These are phyloP conservation scores for Discostella pseudostelligera DNA, from an alignment of 108 stramenopile species.

Conservation along the genomic window DNA sequence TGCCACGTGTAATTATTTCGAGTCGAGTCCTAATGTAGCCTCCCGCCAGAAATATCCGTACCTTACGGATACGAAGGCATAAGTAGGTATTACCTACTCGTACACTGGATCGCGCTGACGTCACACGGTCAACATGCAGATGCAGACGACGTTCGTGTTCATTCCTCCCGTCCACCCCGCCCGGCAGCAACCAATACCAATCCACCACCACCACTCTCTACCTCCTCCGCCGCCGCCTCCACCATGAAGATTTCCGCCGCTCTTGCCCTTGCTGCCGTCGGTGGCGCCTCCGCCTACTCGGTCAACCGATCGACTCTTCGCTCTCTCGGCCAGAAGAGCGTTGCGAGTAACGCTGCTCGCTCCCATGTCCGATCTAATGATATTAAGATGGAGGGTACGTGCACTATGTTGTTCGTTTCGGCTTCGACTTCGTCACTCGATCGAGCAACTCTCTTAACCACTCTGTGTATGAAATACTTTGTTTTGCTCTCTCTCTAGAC, in stretches of 20 bases:
- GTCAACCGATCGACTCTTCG: constrained; percentile 63
- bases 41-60: too few relatives aligned
- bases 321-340: constrained; percentile 60
- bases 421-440: neutral
- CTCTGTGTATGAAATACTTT: too few relatives aligned
- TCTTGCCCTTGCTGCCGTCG: constrained; percentile 49
- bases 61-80: too few relatives aligned
- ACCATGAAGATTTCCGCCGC: constrained; percentile 70
- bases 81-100: too few relatives aligned
- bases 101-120: too few relatives aligned
- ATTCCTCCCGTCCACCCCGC: neutral
- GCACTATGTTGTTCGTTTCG: neutral
- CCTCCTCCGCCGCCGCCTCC: neutral
- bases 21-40: too few relatives aligned
- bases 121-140: too few relatives aligned
- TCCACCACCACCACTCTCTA: neutral
- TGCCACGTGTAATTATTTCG: too few relatives aligned
- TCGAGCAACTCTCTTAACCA: neutral
- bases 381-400: constrained; percentile 85
- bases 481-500: constrained; percentile 42
- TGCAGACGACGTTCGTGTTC: neutral
- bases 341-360: constrained; percentile 23
- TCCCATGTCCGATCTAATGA: constrained; percentile 43
- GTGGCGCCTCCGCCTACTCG: constrained; percentile 64
- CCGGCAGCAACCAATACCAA: neutral